Evolutionary conservation across 345 rosid genomes (phyloP), one percentile per base, ranked within the genome.

Genomic region (Lumnitzera racemosa): DNA sequence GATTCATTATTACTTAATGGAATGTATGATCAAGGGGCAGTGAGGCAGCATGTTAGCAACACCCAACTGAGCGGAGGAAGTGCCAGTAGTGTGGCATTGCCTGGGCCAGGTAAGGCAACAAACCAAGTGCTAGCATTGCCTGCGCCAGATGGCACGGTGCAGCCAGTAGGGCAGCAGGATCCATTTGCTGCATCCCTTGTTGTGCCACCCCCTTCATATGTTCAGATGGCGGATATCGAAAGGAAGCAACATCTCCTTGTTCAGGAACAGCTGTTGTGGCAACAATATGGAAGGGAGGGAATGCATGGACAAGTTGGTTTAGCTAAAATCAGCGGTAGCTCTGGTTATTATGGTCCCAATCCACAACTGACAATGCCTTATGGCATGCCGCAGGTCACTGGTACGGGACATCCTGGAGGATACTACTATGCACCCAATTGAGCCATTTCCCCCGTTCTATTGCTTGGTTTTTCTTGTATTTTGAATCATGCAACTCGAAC

Each of bases 11-110:
- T 88, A 47, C 73, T 84, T 58, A 88, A 77, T 48, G 95, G 95
- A 5, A 86, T 84, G 90, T 91, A 91, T 64, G 96, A 91, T 61
- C 91, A 88, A 47, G 95, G 95, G 57, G 71, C 69, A 12, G 91
- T 81, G 29, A 84, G 85, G 72, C 98, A 91, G 75, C 87, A 88
- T 13, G 82, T 80, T 43, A 78, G 81, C 67, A 62, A 67, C 23
- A 36, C 81, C 6, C 83, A 84, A 25, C 65, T 84, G 57, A 80
- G 81, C 1, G 84, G 91, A 52, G 98, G 96, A 2, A 85, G 91
- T 46, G 61, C 88, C 1, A 88, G 98, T 72, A 85, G 92, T 47
- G 80, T 85, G 57, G 83, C 78, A 9, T 68, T 86, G 57, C 87
- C 95, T 0, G 73, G 72, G 43, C 70, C 67, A 0, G 83, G 81